Base-by-base conservation (phyloP, 345 rosid species). In the Lepidium aucheri region DNA sequence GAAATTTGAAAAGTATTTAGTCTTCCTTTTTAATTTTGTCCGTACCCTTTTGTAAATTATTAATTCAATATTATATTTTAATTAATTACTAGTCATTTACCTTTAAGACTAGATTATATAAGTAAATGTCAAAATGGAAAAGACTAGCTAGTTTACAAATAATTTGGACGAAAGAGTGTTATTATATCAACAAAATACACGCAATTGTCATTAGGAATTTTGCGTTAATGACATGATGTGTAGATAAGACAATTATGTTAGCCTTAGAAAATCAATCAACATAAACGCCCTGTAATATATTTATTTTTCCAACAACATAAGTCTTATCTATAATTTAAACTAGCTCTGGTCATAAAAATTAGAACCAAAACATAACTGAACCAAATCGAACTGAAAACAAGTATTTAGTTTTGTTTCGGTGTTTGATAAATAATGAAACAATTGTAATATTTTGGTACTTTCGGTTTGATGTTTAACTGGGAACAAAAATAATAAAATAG, bases 1-100 rank as follows among this genome's bases (percentile, higher is more conserved):
- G 40, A 32, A 68, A 15, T 12, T 32, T 17, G 67, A 69, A 69
- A 69, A 32, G 38, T 58, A 58, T 49, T 15, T 15, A 49, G 45
- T 41, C 45, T 60, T 41, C 18, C 53, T 45, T 69, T 50, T 60
- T 61, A 41, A 60, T 51, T 5, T 50, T 69, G 4, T 39, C 41
- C 14, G 22, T 44, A 41, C 33, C 13, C 16, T 42, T 53, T 53
- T 26, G 0, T 4, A 4, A 4, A 26, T 53, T 16, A 9, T 1
- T 13, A 18, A 20, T 56, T 36, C 32, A 56, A 7, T 53, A 14
- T 15, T 33, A 10, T 33, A 4, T 39, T 16, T 36, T 24, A 24
- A 24, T 24, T 24, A 24, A 24, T 24, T 24, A 17, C 15, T 35
- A 17, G 15, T 17, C 43, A 53, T 34, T 53, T 33, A 53, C 35